Conservation (phyloP, 129 eudicot species). For the Saussurea involucrata region DNA sequence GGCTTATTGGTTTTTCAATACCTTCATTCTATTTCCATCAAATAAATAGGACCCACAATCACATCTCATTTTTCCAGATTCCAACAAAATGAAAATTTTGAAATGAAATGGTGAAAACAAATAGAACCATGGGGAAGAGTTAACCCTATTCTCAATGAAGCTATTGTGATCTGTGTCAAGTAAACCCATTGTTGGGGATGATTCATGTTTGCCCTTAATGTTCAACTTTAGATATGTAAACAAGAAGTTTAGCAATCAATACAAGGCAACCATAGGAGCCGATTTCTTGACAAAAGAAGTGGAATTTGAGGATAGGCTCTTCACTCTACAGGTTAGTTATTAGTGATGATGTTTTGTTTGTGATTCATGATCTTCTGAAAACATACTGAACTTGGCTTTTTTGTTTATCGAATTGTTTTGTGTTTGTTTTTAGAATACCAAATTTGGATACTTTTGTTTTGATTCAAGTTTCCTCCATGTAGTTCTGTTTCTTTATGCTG, state of each 20-base stretch:
- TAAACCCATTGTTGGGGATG: not conserved
- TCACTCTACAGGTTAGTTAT: conserved; percentile 82
- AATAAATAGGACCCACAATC: not conserved
- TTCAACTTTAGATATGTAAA: conserved; percentile 69
- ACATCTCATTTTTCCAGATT: not conserved
- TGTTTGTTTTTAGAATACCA: not conserved
- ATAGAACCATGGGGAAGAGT: not conserved
- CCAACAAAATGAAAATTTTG: not conserved
- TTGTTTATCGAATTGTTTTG: not conserved
- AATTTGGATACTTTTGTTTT: not conserved
- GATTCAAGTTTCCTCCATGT: not conserved
- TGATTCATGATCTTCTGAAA: not conserved
- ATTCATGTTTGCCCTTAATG: conserved; percentile 41
- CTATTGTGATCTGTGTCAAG: not conserved
- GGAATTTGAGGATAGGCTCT: conserved; percentile 93
- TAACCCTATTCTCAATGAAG: not conserved
- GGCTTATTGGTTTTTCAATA: not conserved
- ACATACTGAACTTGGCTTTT: not conserved
- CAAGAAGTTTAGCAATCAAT: conserved; percentile 94
- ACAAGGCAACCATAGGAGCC: conserved; percentile 98
- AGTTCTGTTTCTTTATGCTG: not conserved
- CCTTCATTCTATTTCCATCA: not conserved
- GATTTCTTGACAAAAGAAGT: conserved; percentile 99
- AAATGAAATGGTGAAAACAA: not conserved
- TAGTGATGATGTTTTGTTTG: not conserved